Evolutionary conservation across 2,329 filamentous ascomycete genomes (phyloP), one percentile per base, ranked within the genome.

Genomic region (Fusarium secorum): DNA sequence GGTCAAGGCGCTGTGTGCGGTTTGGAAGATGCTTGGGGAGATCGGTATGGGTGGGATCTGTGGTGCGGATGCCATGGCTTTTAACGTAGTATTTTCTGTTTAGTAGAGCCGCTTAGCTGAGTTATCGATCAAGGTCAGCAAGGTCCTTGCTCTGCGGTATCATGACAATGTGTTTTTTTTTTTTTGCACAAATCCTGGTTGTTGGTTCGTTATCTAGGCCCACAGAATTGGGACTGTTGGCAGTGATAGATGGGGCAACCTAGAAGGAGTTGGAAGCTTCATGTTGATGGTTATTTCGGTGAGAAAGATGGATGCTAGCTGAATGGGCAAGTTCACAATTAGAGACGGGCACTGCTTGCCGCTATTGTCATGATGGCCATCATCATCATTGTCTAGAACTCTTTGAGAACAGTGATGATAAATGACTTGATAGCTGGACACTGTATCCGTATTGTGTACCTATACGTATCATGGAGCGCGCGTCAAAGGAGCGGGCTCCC

Each of bases 21-120:
- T 51, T 8, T 55, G 57, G 32, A 71, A 55, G 53, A 70, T 56
- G n/a, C 18, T 53, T n/a, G 68, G 72, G 14, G 70, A 58, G 26
- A 58, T 52, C 36, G 64, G 41, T 24, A 76, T 60, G 26, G 73
- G 73, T 24, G 74, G 74, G 41, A 76, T 61, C 56, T 70, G 64
- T 38, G 71, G 71, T 44, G 71, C 64, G 60, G 67, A 39, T 48
- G 48, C 51, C 69, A 72, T 72, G 44, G 49, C 36, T 42, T 46
- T 62, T 66, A 59, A 52, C n/a, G 63, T 56, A 26, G 35, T 26
- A 44, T 51, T 55, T 46, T 55, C 52, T 72, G 53, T 56, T 65
- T 58, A 65, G 60, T 52, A 55, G 57, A 22, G 32, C 36, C 30
- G 45, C 64, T 53, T 63, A 52, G 44, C 24, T 32, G 22, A 52